These are phyloP conservation scores for Posidonia oceanica DNA, from an alignment of 116 monocot species.

Conservation along the genomic window DNA sequence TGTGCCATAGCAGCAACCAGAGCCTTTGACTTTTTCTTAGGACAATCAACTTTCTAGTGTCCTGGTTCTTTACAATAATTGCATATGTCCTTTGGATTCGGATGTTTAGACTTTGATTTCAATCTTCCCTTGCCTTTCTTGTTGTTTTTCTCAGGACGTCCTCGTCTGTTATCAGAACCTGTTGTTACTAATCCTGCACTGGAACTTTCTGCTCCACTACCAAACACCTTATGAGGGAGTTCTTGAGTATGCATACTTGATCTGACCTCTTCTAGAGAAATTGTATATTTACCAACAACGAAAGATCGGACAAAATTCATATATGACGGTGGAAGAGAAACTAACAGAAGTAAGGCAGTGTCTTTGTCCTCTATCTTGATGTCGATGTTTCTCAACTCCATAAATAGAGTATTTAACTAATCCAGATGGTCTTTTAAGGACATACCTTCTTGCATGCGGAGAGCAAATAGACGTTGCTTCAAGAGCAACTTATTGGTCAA, in stretches of 20 bases:
- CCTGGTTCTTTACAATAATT: not conserved
- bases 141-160: not conserved
- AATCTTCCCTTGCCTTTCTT: too few relatives aligned
- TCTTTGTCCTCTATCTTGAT: too few relatives aligned
- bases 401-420: not conserved
- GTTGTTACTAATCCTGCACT: not conserved
- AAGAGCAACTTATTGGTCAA: too few relatives aligned
- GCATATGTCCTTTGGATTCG: not conserved
- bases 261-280: not conserved
- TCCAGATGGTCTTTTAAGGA: not conserved
- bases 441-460: too few relatives aligned
- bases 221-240: not conserved
- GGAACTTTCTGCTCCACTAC: not conserved
- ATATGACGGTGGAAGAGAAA: not conserved
- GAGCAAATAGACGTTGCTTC: too few relatives aligned
- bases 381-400: too few relatives aligned
- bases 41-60: too few relatives aligned
- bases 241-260: not conserved
- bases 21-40: too few relatives aligned
- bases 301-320: not conserved
- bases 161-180: not conserved
- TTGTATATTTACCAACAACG: not conserved
- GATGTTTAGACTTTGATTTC: too few relatives aligned
- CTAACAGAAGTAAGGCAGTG: too few relatives aligned
- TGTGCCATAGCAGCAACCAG: too few relatives aligned